Conservation (phyloP, 2,329 filamentous ascomycete species). For the Peltaster fructicola region DNA sequence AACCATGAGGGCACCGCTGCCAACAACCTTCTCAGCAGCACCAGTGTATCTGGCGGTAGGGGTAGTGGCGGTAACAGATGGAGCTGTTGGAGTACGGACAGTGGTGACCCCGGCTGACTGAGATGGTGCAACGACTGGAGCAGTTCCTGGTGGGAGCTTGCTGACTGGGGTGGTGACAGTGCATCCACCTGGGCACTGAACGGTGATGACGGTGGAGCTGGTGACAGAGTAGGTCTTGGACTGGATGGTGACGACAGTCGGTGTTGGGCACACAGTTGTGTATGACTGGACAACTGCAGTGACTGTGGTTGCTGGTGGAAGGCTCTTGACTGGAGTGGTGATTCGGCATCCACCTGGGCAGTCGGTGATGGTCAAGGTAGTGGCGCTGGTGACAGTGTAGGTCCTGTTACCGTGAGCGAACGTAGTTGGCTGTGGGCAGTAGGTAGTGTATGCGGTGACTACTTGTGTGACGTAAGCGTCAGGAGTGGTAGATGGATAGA, state of each 20-base stretch:
- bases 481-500: too few relatives aligned
- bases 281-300: too few relatives aligned
- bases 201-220: too few relatives aligned
- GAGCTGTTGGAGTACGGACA: constrained; percentile 5
- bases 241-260: too few relatives aligned
- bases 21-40: constrained; percentile 31
- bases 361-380: constrained; percentile 12
- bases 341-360: constrained; percentile 10
- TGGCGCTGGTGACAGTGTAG: constrained; percentile 11
- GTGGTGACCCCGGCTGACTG: constrained; percentile 11
- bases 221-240: too few relatives aligned
- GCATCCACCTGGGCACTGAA: too few relatives aligned
- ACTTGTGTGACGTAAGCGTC: constrained; percentile 15
- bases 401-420: constrained; percentile 11
- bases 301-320: too few relatives aligned
- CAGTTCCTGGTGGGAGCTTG: constrained; percentile 3
- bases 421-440: constrained; percentile 15
- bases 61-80: constrained; percentile 14
- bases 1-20: constrained; percentile 33
- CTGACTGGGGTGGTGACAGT: constrained; percentile 30
- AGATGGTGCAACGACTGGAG: constrained; percentile 6
- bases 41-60: constrained; percentile 28
- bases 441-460: constrained; percentile 18
- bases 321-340: constrained; percentile 1
- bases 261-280: too few relatives aligned